Percentiles rank a stretch among this genome's conserved stretches.
Conservation (phyloP, 1,284 basidiomycete genomes). For the Gymnopus androsaceus region DNA sequence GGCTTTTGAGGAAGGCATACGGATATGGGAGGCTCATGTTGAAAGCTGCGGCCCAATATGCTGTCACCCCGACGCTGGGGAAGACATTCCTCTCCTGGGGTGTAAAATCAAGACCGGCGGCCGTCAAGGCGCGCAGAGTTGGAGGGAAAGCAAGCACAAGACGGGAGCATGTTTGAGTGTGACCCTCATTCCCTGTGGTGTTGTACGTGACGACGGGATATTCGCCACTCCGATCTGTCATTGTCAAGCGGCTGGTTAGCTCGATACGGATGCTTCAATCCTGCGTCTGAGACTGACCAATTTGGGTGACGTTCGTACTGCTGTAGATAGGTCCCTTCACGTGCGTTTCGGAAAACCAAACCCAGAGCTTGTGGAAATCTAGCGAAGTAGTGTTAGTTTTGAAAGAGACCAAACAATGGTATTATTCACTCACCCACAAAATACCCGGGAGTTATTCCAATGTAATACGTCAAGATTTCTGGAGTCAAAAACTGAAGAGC, state of each 20-base stretch:
- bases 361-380: constrained; percentile 16
- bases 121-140: constrained; percentile 2
- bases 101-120: neutral
- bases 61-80: constrained; percentile 12
- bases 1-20: constrained; percentile 6
- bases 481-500: constrained; percentile 12
- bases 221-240: constrained; percentile 10
- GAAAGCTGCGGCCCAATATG: constrained; percentile 13
- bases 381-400: neutral
- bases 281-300: neutral
- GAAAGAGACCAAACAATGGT: neutral
- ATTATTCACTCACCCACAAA: constrained; percentile 9
- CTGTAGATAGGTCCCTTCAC: constrained; percentile 5
- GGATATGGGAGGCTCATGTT: constrained; percentile 1
- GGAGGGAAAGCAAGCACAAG: constrained; percentile 15
- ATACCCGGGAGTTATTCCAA: constrained; percentile 1
- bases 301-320: constrained; percentile 11
- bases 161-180: constrained; percentile 9
- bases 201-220: constrained; percentile 8
- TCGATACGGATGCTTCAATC: neutral
- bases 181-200: neutral
- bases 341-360: constrained; percentile 8
- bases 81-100: constrained; percentile 1
- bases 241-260: neutral
- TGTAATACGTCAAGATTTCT: constrained; percentile 9